phyloP scores from a whole-genome alignment of 2,329 filamentous ascomycete species.

The Colletotrichum sp. region DNA sequence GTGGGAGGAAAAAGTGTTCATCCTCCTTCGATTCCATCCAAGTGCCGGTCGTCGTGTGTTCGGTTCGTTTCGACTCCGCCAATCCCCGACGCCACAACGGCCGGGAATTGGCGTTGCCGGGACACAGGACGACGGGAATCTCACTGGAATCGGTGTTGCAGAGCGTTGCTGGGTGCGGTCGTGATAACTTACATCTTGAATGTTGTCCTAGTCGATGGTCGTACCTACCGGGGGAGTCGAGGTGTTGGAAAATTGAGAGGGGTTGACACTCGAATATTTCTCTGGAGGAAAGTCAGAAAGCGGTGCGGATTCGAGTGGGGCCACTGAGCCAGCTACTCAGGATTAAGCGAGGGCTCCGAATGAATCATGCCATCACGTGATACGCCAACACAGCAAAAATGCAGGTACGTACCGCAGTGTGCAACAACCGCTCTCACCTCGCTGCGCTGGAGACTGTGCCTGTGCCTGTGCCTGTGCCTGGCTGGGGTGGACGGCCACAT shows the following conservation, averaged over 20 bases:
- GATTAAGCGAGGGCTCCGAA: slow-evolving; percentile 46
- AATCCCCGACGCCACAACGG: not conserved
- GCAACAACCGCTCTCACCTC: not conserved
- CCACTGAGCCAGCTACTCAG: slow-evolving; percentile 29
- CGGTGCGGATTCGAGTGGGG: slow-evolving; percentile 34
- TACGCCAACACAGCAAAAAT: not conserved
- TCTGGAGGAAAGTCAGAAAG: slow-evolving; percentile 26
- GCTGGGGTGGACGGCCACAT: not conserved
- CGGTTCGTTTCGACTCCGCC: not conserved
- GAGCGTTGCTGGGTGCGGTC: not conserved
- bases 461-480: not conserved
- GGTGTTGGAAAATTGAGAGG: slow-evolving; percentile 42
- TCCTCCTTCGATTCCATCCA: not conserved
- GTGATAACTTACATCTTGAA: slow-evolving; percentile 44
- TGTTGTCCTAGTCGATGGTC: slow-evolving; percentile 41
- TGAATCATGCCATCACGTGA: slow-evolving; percentile 29
- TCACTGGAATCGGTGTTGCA: slow-evolving; percentile 4
- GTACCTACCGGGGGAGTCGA: slow-evolving; percentile 28
- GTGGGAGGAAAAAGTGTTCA: not conserved
- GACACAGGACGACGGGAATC: slow-evolving; percentile 6
- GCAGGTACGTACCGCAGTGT: not conserved
- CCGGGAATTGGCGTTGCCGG: not conserved
- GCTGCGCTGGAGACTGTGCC: not conserved
- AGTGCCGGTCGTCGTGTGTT: not conserved
- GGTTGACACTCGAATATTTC: slow-evolving; percentile 38